These are phyloP conservation scores for Narthecium ossifragum DNA, from an alignment of 106 monocot species.

Conservation along the genomic window DNA sequence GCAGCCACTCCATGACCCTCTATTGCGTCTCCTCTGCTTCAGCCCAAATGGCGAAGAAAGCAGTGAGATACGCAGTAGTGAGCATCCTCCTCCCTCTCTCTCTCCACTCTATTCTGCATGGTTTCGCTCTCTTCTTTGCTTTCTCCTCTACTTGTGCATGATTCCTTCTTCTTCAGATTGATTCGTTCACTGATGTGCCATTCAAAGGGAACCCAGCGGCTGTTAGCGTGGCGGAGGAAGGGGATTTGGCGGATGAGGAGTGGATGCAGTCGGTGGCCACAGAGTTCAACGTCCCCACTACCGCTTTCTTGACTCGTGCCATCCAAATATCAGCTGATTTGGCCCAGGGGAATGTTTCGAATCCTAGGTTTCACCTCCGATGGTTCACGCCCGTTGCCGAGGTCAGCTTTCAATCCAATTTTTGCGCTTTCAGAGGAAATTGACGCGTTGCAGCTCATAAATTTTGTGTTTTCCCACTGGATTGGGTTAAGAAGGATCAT, in stretches of 20 bases:
- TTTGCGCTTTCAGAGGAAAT: no score
- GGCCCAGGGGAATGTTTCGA: no score
- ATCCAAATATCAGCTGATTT: no score
- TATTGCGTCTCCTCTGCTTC: no score
- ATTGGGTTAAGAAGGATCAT: no score
- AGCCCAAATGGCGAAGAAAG: conserved; percentile 12
- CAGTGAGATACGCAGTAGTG: conserved; percentile 30
- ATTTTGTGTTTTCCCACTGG: no score
- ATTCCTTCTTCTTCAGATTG: conserved; percentile 17
- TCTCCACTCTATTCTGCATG: no score
- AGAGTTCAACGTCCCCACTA: conserved; percentile 33
- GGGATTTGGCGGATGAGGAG: neutral
- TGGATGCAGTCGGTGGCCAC: conserved; percentile 36
- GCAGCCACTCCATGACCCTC: no score
- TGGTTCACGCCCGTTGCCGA: conserved; percentile 2
- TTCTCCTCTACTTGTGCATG: neutral
- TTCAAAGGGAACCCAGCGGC: conserved; percentile 41
- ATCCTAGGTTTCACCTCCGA: neutral
- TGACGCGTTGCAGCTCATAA: no score
- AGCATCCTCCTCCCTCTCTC: neutral
- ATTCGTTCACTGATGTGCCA: conserved; percentile 24
- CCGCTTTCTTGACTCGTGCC: conserved; percentile 23
- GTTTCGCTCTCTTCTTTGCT: neutral
- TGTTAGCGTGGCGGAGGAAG: conserved; percentile 21
- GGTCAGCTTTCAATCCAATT: conserved; percentile 21